Conservation (phyloP, 176 grass and related monocot genomes). For the Luzula sylvatica region DNA sequence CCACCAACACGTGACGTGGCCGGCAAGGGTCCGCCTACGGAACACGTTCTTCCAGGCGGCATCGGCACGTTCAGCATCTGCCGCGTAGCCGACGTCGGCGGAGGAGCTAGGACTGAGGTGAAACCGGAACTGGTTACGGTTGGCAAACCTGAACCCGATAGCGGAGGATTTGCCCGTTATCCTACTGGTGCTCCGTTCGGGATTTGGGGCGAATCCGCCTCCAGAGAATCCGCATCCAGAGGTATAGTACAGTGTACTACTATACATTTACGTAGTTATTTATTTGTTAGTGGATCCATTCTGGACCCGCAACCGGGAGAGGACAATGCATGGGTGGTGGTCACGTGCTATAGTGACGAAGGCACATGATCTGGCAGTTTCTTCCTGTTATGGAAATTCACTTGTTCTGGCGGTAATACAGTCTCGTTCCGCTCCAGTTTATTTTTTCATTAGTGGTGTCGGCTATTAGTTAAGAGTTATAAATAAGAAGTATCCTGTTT, state of each 20-base stretch:
- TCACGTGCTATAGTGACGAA: no score
- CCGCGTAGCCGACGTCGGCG: conserved; percentile 27
- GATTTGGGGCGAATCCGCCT: conserved; percentile 39
- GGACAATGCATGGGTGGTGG: no score
- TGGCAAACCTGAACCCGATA: conserved; percentile 20
- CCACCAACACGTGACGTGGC: not conserved
- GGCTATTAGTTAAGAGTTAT: no score
- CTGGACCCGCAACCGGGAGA: no score
- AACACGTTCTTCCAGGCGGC: conserved; percentile 45
- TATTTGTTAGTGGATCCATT: not conserved
- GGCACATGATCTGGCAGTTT: conserved; percentile 14
- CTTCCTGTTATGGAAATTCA: conserved; percentile 12
- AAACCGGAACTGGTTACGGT: conserved; percentile 21
- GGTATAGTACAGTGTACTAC: conserved; percentile 22
- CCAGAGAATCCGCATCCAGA: conserved; percentile 19
- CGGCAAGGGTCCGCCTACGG: conserved; percentile 18
- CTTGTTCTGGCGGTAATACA: conserved; percentile 6
- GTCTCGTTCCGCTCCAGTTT: no score
- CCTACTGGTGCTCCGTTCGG: conserved; percentile 34
- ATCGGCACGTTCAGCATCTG: conserved; percentile 56
- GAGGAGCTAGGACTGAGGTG: conserved; percentile 6
- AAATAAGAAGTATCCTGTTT: no score
- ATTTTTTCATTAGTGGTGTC: no score
- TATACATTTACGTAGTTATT: not conserved
- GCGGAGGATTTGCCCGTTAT: conserved; percentile 13